Evolutionary conservation across 352 stramenopile genomes (phyloP).

Genomic region (Phytophthora multivora): DNA sequence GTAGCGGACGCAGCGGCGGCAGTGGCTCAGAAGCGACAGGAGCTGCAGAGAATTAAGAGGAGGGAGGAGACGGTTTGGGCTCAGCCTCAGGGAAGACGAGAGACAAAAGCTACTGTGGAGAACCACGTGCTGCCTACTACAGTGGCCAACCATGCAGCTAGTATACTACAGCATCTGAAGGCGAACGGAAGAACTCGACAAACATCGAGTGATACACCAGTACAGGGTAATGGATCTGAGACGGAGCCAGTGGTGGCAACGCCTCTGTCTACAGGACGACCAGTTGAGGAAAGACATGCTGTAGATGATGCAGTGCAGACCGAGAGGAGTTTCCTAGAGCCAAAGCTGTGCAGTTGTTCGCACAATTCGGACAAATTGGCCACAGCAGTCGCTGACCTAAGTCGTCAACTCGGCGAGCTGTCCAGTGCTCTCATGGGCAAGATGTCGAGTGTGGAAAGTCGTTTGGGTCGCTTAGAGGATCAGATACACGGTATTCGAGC

Average conservation of each 20-base stretch:
- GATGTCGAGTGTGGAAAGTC: conserved; percentile 43
- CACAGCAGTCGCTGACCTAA: conserved; percentile 29
- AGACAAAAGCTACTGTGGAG: conserved; percentile 37
- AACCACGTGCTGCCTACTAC: conserved; percentile 45
- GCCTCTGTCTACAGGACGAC: not conserved
- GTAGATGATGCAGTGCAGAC: conserved; percentile 9
- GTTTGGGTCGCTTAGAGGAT: conserved; percentile 36
- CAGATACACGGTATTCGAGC: conserved; percentile 32
- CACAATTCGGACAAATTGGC: conserved; percentile 9
- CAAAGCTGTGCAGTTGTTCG: conserved; percentile 4
- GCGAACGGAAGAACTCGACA: not conserved
- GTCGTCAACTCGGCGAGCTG: conserved; percentile 38
- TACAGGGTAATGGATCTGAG: not conserved
- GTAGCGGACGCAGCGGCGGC: conserved; percentile 56
- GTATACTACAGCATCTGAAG: conserved; percentile 42
- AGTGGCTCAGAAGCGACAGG: conserved; percentile 54
- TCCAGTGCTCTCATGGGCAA: conserved; percentile 39
- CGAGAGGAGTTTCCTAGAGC: not conserved
- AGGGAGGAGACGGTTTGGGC: conserved; percentile 65
- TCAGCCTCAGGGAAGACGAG: conserved; percentile 26
- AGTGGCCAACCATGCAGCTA: conserved; percentile 33
- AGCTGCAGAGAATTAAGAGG: conserved; percentile 43
- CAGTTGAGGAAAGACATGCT: not conserved
- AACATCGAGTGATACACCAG: conserved; percentile 8
- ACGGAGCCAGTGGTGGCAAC: not conserved